Evolutionary conservation across 1,284 basidiomycete species (phyloP), one percentile per base, ranked within the genome.

Genomic region (Ganoderma resinaceum): DNA sequence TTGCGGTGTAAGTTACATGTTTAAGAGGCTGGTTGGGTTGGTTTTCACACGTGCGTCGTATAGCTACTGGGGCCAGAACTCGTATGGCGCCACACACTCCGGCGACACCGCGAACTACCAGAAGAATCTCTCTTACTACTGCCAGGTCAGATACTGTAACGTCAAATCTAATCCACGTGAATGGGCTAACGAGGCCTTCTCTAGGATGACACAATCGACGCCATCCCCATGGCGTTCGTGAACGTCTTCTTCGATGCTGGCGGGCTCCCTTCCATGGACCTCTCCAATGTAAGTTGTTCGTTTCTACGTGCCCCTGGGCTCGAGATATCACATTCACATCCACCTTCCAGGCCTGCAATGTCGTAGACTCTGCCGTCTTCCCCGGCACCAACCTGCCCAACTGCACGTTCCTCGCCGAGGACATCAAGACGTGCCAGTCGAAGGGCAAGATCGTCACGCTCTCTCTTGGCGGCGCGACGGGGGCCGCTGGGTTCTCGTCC

Each of bases 361-460:
- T 74, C 35, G 75, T 66, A 16, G 76, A 81, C 66, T 77, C 83
- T 59, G 70, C 78, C 2, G 80, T 84, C 20, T 90, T 90, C 75
- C 63, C 86, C 1, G 89, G 88, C 29, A 89, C 87, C 11, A 81
- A 81, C 61, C 82, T 91, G 7, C 83, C 88, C 20, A 82, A 90
- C 69, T 91, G 90, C 73, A 76, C 80, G 37, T 85, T 84, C 77
- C 76, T 91, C 43, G 85, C 87, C 0, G 75, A 83, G 3, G 85
- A 86, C 66, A 91, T 91, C 68, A 70, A 88, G 73, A 79, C 82
- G 7, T 91, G 90, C 75, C 90, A 91, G 74, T 81, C 85, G 3
- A 84, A 82, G 31, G 90, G 90, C 40, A 91, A 91, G 77, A 86
- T 89, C 37, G 81, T 91, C 69, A 91, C 89, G 1, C 78, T 91